phyloP scores from a whole-genome alignment of 257 asterid species.

The Scutellaria baicalensis region DNA sequence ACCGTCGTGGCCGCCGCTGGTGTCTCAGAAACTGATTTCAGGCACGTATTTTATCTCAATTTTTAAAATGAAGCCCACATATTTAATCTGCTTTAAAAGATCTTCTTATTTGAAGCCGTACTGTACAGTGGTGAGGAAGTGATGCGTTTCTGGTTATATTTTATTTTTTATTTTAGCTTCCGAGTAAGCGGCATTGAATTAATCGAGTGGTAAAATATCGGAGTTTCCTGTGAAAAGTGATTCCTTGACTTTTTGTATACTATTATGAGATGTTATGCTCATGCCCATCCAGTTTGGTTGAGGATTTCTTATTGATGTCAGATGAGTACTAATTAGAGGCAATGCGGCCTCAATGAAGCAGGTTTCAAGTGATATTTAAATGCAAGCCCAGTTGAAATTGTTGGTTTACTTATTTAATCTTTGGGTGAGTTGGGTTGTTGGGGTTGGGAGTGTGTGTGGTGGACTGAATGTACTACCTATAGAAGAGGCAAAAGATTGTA shows the following conservation, averaged over 20 bases:
- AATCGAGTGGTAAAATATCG: background rate
- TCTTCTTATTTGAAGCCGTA: background rate
- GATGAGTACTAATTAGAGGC: background rate
- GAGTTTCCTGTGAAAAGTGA: background rate
- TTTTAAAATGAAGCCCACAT: background rate
- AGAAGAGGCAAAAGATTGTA: background rate
- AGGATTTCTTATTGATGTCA: background rate
- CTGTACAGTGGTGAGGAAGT: background rate
- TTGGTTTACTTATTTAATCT: background rate
- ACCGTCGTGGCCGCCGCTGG: conserved; percentile 62
- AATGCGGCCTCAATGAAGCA: background rate
- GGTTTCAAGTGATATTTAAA: background rate
- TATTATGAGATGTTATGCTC: background rate
- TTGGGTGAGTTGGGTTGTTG: background rate
- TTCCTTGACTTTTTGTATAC: background rate
- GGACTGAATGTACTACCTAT: background rate
- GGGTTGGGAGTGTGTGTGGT: background rate
- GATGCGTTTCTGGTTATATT: background rate
- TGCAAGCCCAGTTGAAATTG: background rate
- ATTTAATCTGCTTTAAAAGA: background rate
- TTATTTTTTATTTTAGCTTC: background rate
- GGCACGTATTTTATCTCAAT: conserved; percentile 24
- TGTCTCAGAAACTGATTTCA: conserved; percentile 63
- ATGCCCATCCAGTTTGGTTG: background rate
- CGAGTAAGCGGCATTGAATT: background rate